These are phyloP conservation scores for Colletotrichum karsti DNA, from an alignment of 2,329 filamentous ascomycete genomes.

Conservation along the genomic window DNA sequence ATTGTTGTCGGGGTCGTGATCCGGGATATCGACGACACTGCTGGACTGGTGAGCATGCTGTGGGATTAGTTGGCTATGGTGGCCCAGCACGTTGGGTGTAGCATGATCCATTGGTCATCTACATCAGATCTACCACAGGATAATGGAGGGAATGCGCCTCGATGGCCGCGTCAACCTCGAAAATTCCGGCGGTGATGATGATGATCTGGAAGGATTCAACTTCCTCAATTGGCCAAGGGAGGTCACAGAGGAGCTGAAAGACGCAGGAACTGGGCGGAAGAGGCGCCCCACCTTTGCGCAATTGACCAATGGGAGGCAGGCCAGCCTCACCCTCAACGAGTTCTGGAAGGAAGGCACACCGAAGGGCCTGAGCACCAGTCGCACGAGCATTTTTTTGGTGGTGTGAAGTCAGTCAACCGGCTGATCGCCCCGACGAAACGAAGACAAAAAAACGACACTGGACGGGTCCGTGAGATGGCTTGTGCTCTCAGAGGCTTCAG, in stretches of 20 bases:
- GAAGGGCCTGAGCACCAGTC: not conserved
- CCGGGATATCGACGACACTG: conserved; percentile 16
- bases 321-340: not conserved
- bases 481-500: not conserved
- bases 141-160: not conserved
- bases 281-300: not conserved
- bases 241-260: not conserved
- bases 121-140: no score
- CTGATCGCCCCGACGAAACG: conserved; percentile 1
- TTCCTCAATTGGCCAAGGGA: not conserved
- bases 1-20: not conserved
- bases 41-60: not conserved
- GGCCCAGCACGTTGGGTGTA: conserved; percentile 4
- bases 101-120: conserved; percentile 17
- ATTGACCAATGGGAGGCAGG: not conserved
- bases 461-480: not conserved
- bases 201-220: not conserved
- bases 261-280: not conserved
- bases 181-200: not conserved
- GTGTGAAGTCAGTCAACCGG: not conserved
- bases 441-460: not conserved
- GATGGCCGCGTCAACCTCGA: not conserved
- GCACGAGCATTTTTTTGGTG: not conserved
- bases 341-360: not conserved
- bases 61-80: conserved; percentile 12